These are phyloP conservation scores for Lenwebbia sp. DNA, from an alignment of 345 rosid species.

Conservation along the genomic window DNA sequence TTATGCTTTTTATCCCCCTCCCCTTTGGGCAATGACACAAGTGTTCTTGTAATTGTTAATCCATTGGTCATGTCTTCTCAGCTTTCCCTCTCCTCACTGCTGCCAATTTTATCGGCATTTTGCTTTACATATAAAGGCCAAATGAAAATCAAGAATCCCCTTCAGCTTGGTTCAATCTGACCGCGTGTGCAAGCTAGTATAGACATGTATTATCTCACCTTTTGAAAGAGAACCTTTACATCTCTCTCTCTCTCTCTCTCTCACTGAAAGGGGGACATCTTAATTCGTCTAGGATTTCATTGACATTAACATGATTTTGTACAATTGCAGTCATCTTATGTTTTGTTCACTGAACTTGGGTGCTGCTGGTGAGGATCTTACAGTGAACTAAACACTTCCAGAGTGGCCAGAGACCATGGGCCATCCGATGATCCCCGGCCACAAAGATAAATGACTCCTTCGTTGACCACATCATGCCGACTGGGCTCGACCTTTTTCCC, in stretches of 20 bases:
- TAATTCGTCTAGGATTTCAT: neutral
- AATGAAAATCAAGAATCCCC: neutral
- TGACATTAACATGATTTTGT: neutral
- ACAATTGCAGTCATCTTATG: neutral
- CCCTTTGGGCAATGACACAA: neutral
- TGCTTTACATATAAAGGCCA: neutral
- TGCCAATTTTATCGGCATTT: neutral
- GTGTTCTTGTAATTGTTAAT: neutral
- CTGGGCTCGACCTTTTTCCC: neutral
- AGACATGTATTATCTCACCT: neutral
- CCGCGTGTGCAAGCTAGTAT: neutral
- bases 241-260: neutral
- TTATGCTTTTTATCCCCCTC: neutral
- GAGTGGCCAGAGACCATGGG: neutral
- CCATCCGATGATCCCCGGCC: neutral
- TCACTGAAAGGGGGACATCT: neutral
- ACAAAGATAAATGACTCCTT: neutral
- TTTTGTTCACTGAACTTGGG: neutral
- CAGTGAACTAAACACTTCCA: neutral
- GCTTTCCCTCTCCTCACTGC: neutral
- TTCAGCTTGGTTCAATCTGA: neutral
- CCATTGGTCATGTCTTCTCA: neutral
- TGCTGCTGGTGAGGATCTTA: neutral
- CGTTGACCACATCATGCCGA: neutral
- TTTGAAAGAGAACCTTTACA: neutral